Percentiles rank a stretch among this genome's conserved stretches.
Conservation (phyloP, 2,329 filamentous ascomycete genomes). For the Ophiocordyceps camponoti-leonardi region DNA sequence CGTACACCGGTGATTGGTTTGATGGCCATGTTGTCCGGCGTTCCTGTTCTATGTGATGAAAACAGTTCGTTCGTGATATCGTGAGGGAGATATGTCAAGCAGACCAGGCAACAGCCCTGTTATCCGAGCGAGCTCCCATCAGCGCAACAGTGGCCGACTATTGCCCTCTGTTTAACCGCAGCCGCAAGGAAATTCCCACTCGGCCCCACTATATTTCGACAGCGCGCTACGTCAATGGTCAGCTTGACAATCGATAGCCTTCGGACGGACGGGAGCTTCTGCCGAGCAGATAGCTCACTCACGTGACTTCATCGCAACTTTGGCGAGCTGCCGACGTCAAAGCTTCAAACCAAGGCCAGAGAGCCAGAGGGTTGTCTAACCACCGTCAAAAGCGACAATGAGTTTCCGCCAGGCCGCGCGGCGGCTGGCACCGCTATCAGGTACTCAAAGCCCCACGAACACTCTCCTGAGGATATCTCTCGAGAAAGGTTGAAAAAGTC, state of each 20-base stretch:
- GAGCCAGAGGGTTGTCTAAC: no score
- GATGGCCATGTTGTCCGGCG: slow-evolving; percentile 30
- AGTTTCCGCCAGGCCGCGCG: slow-evolving; percentile 46
- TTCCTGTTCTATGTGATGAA: slow-evolving; percentile 7
- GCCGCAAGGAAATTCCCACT: no score
- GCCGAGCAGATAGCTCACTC: not conserved
- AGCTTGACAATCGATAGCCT: no score
- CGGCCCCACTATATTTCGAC: no score
- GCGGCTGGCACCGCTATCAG: slow-evolving; percentile 36
- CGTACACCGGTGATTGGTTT: slow-evolving; percentile 43
- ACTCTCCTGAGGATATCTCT: not conserved
- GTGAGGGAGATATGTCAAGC: no score
- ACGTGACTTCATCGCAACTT: not conserved
- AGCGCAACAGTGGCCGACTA: no score
- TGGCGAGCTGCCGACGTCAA: not conserved
- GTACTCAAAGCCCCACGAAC: slow-evolving; percentile 21
- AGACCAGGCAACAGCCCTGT: no score
- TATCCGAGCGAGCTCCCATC: no score
- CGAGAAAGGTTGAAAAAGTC: not conserved
- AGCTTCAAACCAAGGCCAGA: not conserved
- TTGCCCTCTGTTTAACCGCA: no score
- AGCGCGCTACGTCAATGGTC: no score
- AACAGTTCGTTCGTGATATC: not conserved
- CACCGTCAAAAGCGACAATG: slow-evolving; percentile 25
- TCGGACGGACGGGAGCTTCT: not conserved